Evolutionary conservation across 1,139 yeast species (phyloP).

Genomic region (Lodderomyces jiufengensis): DNA sequence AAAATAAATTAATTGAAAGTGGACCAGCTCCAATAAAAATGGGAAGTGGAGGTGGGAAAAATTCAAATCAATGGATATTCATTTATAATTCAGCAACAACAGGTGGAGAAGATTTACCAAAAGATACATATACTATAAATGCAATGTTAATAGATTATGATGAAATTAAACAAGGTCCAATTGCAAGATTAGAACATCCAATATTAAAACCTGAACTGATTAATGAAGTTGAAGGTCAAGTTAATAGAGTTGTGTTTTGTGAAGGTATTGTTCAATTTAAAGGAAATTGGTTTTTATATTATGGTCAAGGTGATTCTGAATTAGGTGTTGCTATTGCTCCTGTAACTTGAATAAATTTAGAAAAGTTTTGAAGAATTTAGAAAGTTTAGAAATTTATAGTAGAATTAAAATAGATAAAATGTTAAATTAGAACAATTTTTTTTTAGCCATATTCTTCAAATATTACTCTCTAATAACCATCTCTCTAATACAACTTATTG

Average conservation of each 20-base stretch:
- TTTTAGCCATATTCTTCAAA: too few species aligned
- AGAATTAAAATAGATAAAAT: too few species aligned
- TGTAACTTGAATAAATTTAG: conserved; percentile 6
- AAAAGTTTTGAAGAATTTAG: too few species aligned
- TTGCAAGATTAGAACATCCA: conserved; percentile 39
- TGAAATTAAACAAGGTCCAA: conserved; percentile 31
- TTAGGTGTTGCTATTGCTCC: conserved; percentile 42
- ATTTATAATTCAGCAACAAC: conserved; percentile 41
- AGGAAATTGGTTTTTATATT: conserved; percentile 42
- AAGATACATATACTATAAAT: conserved; percentile 34
- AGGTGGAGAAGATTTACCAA: conserved; percentile 30
- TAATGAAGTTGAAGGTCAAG: conserved; percentile 43
- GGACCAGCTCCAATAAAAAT: conserved; percentile 45
- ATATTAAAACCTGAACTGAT: conserved; percentile 32
- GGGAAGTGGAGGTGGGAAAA: conserved; percentile 17
- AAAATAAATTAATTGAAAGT: conserved; percentile 39
- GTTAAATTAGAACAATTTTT: too few species aligned
- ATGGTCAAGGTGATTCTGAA: conserved; percentile 44
- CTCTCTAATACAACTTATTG: too few species aligned
- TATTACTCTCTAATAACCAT: too few species aligned
- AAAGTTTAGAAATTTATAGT: too few species aligned
- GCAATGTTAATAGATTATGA: conserved; percentile 46
- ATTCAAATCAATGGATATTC: conserved; percentile 35
- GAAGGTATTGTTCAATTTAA: conserved; percentile 45
- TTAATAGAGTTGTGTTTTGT: conserved; percentile 42